Base-by-base conservation (phyloP, 352 stramenopile genomes). In the Phytopythium sindhum region DNA sequence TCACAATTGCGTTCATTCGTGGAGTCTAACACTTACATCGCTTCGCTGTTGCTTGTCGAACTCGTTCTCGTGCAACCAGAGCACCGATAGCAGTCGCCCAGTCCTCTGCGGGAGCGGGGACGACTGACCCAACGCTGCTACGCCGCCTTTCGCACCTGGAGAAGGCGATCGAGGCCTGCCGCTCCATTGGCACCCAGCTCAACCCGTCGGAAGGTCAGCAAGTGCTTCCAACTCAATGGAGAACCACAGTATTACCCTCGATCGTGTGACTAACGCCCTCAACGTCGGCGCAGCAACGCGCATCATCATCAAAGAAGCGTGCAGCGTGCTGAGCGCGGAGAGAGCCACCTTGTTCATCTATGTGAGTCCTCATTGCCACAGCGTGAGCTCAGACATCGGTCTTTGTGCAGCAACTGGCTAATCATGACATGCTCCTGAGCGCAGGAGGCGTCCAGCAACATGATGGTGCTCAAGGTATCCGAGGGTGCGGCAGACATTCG, bases 341-440 rank as follows among this genome's bases (percentile, higher is more conserved):
- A 77, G 91, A 44, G 89, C 91, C 12, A 97, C 91, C 0, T 65
- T 98, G 0, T 98, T 97, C 72, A 90, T 92, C 44, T 86, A 96
- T 61, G 87, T 92, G 48, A 57, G 75, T 45, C 24, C 15, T 29
- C 7, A 14, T 17, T n/a, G 2, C 41, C 19, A 1, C 14, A 45
- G 17, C 7, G 41, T 35, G 31, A 35, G 31, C 31, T n/a, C n/a
- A n/a, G n/a, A n/a, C n/a, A n/a, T n/a, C n/a, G 44, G 17, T 8
- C 17, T n/a, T 17, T 29, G 24, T 33, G 47, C 23, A n/a, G 10
- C 24, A 9, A 8, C 17, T 4, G 10, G 26, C 47, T 54, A 19
- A 54, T 24, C 0, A 4, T 17, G 7, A 37, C 21, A 29, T 9
- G 15, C 7, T 41, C 14, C 17, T 23, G 52, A 15, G 54, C 14